Conservation (phyloP, 495 filamentous ascomycete genomes). For the Xylona heveae region DNA sequence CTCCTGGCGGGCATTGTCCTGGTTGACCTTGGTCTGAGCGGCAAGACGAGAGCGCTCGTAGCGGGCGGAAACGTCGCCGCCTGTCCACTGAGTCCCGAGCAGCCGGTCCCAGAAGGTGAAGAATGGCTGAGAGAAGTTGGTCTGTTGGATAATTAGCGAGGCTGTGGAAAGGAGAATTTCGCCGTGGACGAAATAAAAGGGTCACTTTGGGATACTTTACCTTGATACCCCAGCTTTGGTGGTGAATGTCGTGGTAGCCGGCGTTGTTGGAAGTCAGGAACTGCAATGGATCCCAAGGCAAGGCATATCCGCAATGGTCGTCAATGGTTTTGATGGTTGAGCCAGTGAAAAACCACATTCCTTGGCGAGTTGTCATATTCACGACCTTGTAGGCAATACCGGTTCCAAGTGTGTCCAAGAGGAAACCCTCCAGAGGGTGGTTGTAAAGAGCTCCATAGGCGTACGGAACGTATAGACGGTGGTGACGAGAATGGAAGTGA, state of each 20-base stretch:
- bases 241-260: conserved; percentile 90
- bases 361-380: conserved; percentile 56
- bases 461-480: conserved; percentile 91
- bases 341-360: conserved; percentile 65
- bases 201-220: conserved; percentile 11
- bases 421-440: conserved; percentile 78
- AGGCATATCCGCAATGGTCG: conserved; percentile 88
- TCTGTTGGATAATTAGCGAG: conserved; percentile 14
- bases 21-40: conserved; percentile 1
- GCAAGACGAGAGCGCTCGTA: conserved; percentile 17
- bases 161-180: too few relatives aligned
- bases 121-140: conserved; percentile 57
- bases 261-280: conserved; percentile 82
- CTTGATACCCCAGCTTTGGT: conserved; percentile 98
- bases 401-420: conserved; percentile 77
- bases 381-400: conserved; percentile 59
- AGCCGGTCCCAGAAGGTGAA: conserved; percentile 68
- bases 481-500: conserved; percentile 82
- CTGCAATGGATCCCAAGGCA: conserved; percentile 90
- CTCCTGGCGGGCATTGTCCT: conserved; percentile 2
- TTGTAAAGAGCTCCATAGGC: conserved; percentile 96
- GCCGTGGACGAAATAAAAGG: too few relatives aligned
- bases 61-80: conserved; percentile 28
- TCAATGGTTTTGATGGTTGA: conserved; percentile 90
- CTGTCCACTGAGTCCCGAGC: conserved; percentile 53